phyloP scores from a whole-genome alignment of 495 filamentous ascomycete genomes.

The Aspergillus funiculosus region DNA sequence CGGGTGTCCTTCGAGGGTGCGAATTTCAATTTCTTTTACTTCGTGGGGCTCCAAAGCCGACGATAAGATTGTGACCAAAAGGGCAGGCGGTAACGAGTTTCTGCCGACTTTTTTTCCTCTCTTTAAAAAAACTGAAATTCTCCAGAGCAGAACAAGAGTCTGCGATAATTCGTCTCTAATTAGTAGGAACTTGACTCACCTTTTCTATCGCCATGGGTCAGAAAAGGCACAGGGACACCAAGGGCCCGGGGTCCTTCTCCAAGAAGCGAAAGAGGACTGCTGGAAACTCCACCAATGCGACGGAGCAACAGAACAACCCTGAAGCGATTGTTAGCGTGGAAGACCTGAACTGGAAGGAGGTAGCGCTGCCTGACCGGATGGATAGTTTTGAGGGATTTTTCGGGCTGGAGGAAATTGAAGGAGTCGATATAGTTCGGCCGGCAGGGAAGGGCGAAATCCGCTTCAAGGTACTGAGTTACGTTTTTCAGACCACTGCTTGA shows the following conservation, averaged over 20 bases:
- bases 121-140: constrained; percentile 8
- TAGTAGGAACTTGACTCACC: background rate
- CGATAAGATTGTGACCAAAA: constrained; percentile 30
- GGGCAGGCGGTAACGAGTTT: constrained; percentile 29
- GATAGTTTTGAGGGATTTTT: constrained; percentile 94
- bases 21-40: constrained; percentile 22
- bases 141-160: constrained; percentile 11
- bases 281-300: constrained; percentile 24
- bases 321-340: constrained; percentile 45
- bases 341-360: constrained; percentile 73
- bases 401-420: constrained; percentile 87
- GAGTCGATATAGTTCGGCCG: constrained; percentile 66
- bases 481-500: background rate
- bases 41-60: constrained; percentile 32
- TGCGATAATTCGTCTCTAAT: background rate
- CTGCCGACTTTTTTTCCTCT: constrained; percentile 38
- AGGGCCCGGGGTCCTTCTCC: constrained; percentile 24
- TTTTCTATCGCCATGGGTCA: constrained; percentile 30
- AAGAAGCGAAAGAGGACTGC: constrained; percentile 51
- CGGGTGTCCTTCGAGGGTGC: constrained; percentile 14
- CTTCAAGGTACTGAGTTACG: constrained; percentile 41
- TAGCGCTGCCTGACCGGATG: constrained; percentile 75
- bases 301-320: constrained; percentile 20
- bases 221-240: constrained; percentile 46
- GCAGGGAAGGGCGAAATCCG: constrained; percentile 30